phyloP scores from a whole-genome alignment of 495 filamentous ascomycete species.

The Tetracladium setigerum region DNA sequence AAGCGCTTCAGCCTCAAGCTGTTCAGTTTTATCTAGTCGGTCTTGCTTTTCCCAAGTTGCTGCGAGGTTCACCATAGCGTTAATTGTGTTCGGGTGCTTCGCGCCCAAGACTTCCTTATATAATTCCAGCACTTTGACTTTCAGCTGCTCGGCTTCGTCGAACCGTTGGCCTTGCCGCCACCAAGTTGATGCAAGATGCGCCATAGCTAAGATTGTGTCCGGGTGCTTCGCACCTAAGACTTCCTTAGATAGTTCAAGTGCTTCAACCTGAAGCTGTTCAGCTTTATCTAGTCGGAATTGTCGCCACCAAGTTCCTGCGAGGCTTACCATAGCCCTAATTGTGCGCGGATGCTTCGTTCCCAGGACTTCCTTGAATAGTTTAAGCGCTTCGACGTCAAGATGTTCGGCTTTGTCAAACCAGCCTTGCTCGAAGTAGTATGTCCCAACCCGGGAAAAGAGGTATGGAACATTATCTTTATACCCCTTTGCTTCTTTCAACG shows the following conservation, averaged over 20 bases:
- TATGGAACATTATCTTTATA: background rate
- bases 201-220: constrained; percentile 26
- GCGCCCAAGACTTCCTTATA: constrained; percentile 12
- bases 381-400: constrained; percentile 4
- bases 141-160: constrained; percentile 12
- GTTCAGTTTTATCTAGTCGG: too few species aligned
- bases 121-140: constrained; percentile 10
- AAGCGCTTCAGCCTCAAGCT: too few species aligned
- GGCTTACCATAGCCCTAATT: constrained; percentile 2
- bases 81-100: constrained; percentile 24
- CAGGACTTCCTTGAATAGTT: constrained; percentile 6
- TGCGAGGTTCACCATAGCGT: constrained; percentile 23
- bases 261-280: constrained; percentile 8
- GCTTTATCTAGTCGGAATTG: constrained; percentile 13
- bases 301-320: constrained; percentile 6
- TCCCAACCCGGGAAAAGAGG: constrained; percentile 10
- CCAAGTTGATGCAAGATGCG: constrained; percentile 16
- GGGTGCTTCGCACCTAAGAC: constrained; percentile 14
- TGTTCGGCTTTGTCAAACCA: constrained; percentile 13
- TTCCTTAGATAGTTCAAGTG: constrained; percentile 12
- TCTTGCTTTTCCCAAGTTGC: constrained; percentile 17
- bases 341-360: constrained; percentile 16
- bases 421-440: constrained; percentile 10
- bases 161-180: constrained; percentile 5
- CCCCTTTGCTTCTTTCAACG: constrained; percentile 2